Evolutionary conservation across 768 basidiomycete genomes (phyloP).

Genomic region (Auriscalpium microsporum): DNA sequence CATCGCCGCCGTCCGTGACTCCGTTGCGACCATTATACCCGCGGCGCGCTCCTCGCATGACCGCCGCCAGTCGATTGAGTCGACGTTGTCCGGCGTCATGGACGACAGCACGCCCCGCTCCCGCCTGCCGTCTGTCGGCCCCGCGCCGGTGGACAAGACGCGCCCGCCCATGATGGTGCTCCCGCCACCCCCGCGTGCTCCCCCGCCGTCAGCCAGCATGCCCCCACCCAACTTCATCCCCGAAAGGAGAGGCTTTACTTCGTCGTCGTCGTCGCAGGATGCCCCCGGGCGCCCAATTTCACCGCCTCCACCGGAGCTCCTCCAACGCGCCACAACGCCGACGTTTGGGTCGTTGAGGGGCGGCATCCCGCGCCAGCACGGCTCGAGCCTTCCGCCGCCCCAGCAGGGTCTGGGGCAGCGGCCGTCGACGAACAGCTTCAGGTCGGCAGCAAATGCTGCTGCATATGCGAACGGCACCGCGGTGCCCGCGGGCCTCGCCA

Average conservation of each 20-base stretch:
- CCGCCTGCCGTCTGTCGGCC: slow-evolving; percentile 52
- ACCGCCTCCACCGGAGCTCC: slow-evolving; percentile 86
- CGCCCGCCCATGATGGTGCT: slow-evolving; percentile 80
- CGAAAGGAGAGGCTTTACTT: slow-evolving; percentile 44
- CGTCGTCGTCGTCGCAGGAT: slow-evolving; percentile 41
- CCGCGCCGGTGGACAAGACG: slow-evolving; percentile 59
- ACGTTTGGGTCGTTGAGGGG: slow-evolving; percentile 60
- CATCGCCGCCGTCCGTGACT: slow-evolving; percentile 42
- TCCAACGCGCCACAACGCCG: slow-evolving; percentile 86
- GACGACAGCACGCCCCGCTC: slow-evolving; percentile 43
- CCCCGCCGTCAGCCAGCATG: slow-evolving; percentile 64
- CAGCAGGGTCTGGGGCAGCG: slow-evolving; percentile 57
- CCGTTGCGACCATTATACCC: slow-evolving; percentile 37
- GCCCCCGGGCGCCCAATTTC: slow-evolving; percentile 87
- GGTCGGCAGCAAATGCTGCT: slow-evolving; percentile 60
- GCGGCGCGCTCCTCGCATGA: slow-evolving; percentile 49
- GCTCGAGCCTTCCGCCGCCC: slow-evolving; percentile 70
- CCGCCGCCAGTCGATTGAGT: slow-evolving; percentile 66
- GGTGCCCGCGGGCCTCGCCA: slow-evolving; percentile 37
- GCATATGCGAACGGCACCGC: slow-evolving; percentile 39
- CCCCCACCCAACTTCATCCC: slow-evolving; percentile 72
- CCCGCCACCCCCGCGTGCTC: slow-evolving; percentile 65
- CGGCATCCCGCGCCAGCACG: slow-evolving; percentile 48
- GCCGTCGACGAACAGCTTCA: slow-evolving; percentile 77
- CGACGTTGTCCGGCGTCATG: slow-evolving; percentile 44